Base-by-base conservation (phyloP, 1,284 basidiomycete genomes). In the Vanrija sp. region DNA sequence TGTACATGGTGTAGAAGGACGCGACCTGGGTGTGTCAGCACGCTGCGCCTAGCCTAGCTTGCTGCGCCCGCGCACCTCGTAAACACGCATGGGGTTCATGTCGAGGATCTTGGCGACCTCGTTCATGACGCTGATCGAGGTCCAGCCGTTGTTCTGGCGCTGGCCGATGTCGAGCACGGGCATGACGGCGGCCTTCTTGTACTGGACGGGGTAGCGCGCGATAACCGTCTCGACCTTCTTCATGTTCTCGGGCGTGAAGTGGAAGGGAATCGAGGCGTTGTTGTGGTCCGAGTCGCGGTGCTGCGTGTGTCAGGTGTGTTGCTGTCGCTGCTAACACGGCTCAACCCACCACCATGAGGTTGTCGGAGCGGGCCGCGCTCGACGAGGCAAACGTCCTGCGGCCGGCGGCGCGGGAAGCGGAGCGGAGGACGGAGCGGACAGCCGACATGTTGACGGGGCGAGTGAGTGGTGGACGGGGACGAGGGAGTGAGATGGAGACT, bases 1-100 rank as follows among this genome's bases (percentile, higher is more conserved):
- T 96, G 82, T 92, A 98, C 95, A 98, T 98, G 65, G 95, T 98
- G 79, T 98, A 98, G 80, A 98, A 98, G 12, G 93, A 96, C 14
- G 96, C 95, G 50, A 99, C 96, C 69, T 70, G 52, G 14, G 18
- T 28, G 7, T 12, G 48, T 49, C 14, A 51, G 46, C 26, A 16
- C 21, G 38, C 16, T 10, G 8, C 21, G 21, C 8, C 6, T 6
- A 25, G 14, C 26, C 26, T 23, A n/a, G 16, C 9, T 14, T 18
- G 7, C 26, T 5, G 28, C 28, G 3, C 10, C 6, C 16, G 45
- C 45, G 26, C 65, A 71, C 70, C 79, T 99, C 96, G 77, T 98
- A 99, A 6, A 98, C 96, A 18, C 95, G 87, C 96, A 98, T 98
- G 52, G 91, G 90, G 8, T 90, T 91, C 86, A 99, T 91, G 71